A percentile compares a stretch with the other conserved stretches of the same genome.
Conservation (phyloP, 495 filamentous ascomycete genomes). For the Hyaloscypha bicolor region DNA sequence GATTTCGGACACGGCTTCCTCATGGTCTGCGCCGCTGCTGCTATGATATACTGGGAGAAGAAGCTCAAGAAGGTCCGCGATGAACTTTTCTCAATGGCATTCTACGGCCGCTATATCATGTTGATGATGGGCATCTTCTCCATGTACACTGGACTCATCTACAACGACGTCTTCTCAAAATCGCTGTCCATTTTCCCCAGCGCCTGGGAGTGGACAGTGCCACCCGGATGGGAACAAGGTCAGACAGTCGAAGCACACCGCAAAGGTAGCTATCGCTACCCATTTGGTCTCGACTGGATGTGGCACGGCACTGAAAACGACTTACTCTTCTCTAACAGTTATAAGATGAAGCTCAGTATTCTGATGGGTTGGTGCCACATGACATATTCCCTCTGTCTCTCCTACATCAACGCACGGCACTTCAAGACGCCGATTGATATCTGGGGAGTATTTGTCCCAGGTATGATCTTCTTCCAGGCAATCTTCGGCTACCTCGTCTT, state of each 20-base stretch:
- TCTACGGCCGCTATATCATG: conserved; percentile 98
- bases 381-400: conserved; percentile 95
- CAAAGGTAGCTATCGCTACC: conserved; percentile 76
- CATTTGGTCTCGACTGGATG: conserved; percentile 94
- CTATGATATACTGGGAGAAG: conserved; percentile 97
- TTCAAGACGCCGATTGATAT: conserved; percentile 95
- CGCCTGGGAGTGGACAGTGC: conserved; percentile 75
- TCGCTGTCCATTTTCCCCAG: conserved; percentile 84
- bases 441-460: conserved; percentile 94
- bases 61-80: conserved; percentile 87
- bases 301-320: conserved; percentile 97
- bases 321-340: conserved; percentile 91
- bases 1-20: conserved; percentile 91
- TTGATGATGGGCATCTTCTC: conserved; percentile 97
- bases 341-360: conserved; percentile 99
- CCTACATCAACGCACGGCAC: conserved; percentile 89
- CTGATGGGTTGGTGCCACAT: conserved; percentile 96
- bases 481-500: conserved; percentile 98
- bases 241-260: conserved; percentile 63
- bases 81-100: conserved; percentile 96
- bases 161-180: conserved; percentile 97
- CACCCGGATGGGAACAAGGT: conserved; percentile 62
- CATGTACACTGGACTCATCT: conserved; percentile 94
- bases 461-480: conserved; percentile 99
- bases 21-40: conserved; percentile 75